phyloP scores from a whole-genome alignment of 805 yeast species.

The Ogataea glucozyma region DNA sequence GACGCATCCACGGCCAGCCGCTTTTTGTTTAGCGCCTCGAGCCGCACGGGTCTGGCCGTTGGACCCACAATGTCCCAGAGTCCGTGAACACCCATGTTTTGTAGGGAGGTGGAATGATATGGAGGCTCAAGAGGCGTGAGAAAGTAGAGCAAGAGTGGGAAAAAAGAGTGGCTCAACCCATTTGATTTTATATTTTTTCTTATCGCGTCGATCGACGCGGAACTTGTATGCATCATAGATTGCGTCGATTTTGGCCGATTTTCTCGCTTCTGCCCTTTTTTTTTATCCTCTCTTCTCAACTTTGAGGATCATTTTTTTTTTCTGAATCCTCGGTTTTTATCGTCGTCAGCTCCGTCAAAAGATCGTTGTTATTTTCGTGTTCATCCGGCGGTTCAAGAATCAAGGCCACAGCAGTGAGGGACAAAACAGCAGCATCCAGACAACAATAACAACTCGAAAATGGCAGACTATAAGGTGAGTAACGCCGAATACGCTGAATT shows the following conservation, averaged over 20 bases:
- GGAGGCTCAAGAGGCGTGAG: no score
- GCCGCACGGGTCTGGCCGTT: constrained; percentile 83
- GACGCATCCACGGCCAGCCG: constrained; percentile 95
- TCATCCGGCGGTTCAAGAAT: no score
- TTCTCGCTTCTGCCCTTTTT: background rate
- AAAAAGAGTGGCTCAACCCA: background rate
- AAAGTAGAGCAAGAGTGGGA: background rate
- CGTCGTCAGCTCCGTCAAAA: background rate
- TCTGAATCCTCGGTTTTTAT: no score
- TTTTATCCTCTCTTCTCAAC: background rate
- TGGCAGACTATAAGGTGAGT: constrained; percentile 23
- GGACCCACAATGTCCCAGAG: constrained; percentile 93
- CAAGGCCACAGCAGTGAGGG: background rate
- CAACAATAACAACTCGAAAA: background rate
- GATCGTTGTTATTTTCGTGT: no score
- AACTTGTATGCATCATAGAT: constrained; percentile 1
- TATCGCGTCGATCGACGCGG: constrained; percentile 14
- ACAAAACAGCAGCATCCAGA: background rate
- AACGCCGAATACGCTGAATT: background rate
- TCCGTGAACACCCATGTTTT: constrained; percentile 91
- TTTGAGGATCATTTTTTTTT: no score
- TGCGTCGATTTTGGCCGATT: no score
- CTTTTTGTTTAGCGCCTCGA: constrained; percentile 80
- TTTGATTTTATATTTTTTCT: background rate
- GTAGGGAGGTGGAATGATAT: no score